phyloP scores from a whole-genome alignment of 345 rosid genomes.

The Draba incana region DNA sequence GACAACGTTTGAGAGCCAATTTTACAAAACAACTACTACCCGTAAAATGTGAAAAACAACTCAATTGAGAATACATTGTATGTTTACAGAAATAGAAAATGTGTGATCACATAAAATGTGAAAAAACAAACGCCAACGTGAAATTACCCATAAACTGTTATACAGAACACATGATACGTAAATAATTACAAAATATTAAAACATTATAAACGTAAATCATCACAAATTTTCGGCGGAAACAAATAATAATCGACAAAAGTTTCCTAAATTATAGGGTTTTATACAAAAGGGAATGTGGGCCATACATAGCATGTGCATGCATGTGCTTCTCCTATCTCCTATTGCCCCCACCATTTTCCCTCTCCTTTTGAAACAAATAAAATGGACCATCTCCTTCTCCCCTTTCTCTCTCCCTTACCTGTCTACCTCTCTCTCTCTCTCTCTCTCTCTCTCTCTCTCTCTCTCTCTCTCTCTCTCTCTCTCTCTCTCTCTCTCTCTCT shows the following conservation, averaged over 20 bases:
- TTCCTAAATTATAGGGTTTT: constrained; percentile 37
- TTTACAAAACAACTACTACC: no score
- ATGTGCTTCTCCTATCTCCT: constrained; percentile 41
- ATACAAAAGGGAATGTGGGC: constrained; percentile 32
- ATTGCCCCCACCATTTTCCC: constrained; percentile 42
- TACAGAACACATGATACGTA: not conserved
- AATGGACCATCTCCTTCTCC: constrained; percentile 33
- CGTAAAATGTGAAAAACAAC: no score
- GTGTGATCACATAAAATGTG: no score
- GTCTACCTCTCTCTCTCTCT: constrained; percentile 25
- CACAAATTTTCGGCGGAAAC: constrained; percentile 41
- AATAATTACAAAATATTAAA: constrained; percentile 5
- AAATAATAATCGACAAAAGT: constrained; percentile 38
- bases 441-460: constrained; percentile 28
- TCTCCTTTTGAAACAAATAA: constrained; percentile 34
- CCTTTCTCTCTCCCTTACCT: constrained; percentile 35
- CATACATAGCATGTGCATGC: constrained; percentile 46
- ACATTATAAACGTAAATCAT: constrained; percentile 29
- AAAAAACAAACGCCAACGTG: no score
- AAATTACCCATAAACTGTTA: not conserved
- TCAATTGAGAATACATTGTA: no score
- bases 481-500: constrained; percentile 23
- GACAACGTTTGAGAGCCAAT: no score
- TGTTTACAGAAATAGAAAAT: no score
- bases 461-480: constrained; percentile 25